Conservation (phyloP, 495 filamentous ascomycete species). For the Usnea hakonensis region DNA sequence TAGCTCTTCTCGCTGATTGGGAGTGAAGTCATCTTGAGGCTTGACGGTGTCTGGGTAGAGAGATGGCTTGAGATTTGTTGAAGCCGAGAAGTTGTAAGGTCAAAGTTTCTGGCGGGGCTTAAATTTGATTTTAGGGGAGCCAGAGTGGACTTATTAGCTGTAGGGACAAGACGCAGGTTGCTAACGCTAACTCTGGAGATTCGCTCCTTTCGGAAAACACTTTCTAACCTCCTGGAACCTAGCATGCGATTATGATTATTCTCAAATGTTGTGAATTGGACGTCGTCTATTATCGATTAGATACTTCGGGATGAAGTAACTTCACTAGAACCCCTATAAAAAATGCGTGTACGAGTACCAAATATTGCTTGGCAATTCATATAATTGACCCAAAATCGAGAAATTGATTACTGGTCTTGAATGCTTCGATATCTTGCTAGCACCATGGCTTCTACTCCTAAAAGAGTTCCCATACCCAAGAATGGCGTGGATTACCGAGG, state of each 20-base stretch:
- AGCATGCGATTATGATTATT: neutral
- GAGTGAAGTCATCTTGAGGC: constrained; percentile 33
- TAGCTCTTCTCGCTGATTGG: constrained; percentile 29
- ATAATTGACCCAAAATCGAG: too few species aligned
- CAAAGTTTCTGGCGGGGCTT: constrained; percentile 20
- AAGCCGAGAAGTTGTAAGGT: constrained; percentile 38
- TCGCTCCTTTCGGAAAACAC: neutral
- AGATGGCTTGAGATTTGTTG: constrained; percentile 51
- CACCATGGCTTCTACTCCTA: constrained; percentile 50
- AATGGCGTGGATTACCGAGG: constrained; percentile 88
- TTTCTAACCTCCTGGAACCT: neutral
- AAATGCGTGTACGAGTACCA: neutral
- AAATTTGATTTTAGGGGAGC: constrained; percentile 19
- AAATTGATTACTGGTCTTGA: constrained; percentile 23
- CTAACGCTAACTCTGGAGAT: neutral
- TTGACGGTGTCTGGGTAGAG: constrained; percentile 27
- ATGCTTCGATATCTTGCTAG: constrained; percentile 40
- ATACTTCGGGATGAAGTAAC: neutral
- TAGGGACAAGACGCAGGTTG: constrained; percentile 4
- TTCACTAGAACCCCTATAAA: neutral
- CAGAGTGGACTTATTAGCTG: constrained; percentile 20
- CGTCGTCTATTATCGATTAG: too few species aligned
- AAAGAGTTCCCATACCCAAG: constrained; percentile 72
- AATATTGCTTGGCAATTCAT: neutral
- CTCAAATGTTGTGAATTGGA: neutral